Evolutionary conservation across 495 filamentous ascomycete species (phyloP).

Genomic region (Aspergillus ellipticus): DNA sequence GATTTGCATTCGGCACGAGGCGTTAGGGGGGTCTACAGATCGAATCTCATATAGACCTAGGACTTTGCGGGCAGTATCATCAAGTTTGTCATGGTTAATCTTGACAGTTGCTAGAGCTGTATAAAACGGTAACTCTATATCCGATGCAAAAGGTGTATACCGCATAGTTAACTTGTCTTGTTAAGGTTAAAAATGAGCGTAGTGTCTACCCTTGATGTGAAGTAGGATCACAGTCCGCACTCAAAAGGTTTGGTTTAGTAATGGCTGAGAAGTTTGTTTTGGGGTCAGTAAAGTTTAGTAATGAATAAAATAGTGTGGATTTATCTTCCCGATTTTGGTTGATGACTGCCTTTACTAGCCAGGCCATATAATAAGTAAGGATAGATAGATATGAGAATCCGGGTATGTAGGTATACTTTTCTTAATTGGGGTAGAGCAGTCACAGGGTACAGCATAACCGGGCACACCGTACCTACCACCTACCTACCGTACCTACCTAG

Average conservation of each 20-base stretch:
- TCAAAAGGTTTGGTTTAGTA: not conserved
- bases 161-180: slow-evolving; percentile 30
- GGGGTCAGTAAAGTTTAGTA: too few relatives aligned
- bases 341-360: too few relatives aligned
- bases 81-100: slow-evolving; percentile 93
- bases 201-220: not conserved
- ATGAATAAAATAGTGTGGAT: too few relatives aligned
- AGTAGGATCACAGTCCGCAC: not conserved
- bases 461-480: too few relatives aligned
- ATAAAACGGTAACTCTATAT: slow-evolving; percentile 94
- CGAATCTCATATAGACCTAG: slow-evolving; percentile 89
- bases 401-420: too few relatives aligned
- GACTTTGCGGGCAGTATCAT: slow-evolving; percentile 81
- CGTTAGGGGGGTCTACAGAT: slow-evolving; percentile 58
- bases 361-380: too few relatives aligned
- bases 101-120: slow-evolving; percentile 82
- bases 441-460: too few relatives aligned
- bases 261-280: too few relatives aligned
- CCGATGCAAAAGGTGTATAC: slow-evolving; percentile 85
- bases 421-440: too few relatives aligned
- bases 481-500: too few relatives aligned
- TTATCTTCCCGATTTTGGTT: too few relatives aligned
- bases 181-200: not conserved
- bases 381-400: too few relatives aligned
- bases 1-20: slow-evolving; percentile 81